These are phyloP conservation scores for Warburgia ugandensis DNA, from an alignment of 164 flowering plant species.

Conservation along the genomic window DNA sequence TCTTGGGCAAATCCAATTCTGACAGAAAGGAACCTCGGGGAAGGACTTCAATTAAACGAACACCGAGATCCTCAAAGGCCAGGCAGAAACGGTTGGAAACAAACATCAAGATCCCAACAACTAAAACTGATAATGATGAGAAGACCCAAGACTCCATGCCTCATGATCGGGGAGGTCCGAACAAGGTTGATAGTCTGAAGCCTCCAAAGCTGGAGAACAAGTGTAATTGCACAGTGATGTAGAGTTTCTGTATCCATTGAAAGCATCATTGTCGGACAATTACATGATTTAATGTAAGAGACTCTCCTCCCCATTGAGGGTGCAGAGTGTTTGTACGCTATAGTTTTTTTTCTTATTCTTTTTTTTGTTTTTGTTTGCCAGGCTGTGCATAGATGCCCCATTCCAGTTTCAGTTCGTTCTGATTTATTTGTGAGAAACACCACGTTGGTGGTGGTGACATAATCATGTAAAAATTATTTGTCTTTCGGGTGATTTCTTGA, in stretches of 20 bases:
- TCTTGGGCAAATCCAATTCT: slow-evolving; percentile 43
- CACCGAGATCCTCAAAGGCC: slow-evolving; percentile 44
- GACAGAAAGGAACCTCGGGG: slow-evolving; percentile 33
- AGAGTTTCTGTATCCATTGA: slow-evolving; percentile 33
- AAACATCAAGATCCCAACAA: slow-evolving; percentile 25
- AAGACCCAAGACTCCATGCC: not conserved
- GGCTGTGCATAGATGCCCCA: slow-evolving; percentile 23
- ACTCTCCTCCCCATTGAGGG: slow-evolving; percentile 2
- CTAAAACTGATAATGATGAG: slow-evolving; percentile 1
- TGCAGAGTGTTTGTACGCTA: slow-evolving; percentile 20
- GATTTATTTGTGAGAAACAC: slow-evolving; percentile 43
- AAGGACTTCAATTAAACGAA: slow-evolving; percentile 31
- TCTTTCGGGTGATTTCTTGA: slow-evolving; percentile 17
- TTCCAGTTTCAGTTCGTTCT: slow-evolving; percentile 18
- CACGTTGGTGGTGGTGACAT: slow-evolving; percentile 25
- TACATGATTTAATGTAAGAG: slow-evolving; percentile 59
- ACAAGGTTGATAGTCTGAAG: slow-evolving; percentile 23
- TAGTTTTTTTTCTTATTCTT: slow-evolving; percentile 6
- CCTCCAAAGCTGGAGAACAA: slow-evolving; percentile 87
- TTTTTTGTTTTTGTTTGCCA: slow-evolving; percentile 13
- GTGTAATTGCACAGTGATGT: slow-evolving; percentile 90
- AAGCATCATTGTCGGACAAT: slow-evolving; percentile 73
- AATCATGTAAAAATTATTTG: slow-evolving; percentile 40
- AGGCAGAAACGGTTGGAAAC: slow-evolving; percentile 43
- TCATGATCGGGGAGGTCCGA: slow-evolving; percentile 18